Evolutionary conservation across 306 rosid species (phyloP).

Genomic region (Prunus mira): DNA sequence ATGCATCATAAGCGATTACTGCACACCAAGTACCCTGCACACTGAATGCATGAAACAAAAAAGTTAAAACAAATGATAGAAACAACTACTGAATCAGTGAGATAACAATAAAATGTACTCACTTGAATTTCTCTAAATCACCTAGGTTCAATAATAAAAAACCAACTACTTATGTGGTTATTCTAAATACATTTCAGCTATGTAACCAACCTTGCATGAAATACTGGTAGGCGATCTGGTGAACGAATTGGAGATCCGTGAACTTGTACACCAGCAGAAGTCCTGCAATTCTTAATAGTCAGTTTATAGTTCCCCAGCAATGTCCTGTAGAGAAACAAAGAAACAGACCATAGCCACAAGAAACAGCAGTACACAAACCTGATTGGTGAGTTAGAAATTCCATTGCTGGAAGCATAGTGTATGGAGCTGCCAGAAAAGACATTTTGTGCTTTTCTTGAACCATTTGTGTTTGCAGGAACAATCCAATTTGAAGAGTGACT

Average conservation of each 20-base stretch:
- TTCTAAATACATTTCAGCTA: neutral
- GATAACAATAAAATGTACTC: neutral
- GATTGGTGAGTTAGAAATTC: neutral
- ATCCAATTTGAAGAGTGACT: neutral
- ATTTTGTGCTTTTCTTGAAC: slow-evolving; percentile 6
- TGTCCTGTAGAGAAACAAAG: neutral
- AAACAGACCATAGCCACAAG: neutral
- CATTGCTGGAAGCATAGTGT: neutral
- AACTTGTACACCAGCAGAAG: slow-evolving; percentile 9
- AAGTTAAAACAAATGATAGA: neutral
- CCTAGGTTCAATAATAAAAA: neutral
- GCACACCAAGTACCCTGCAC: slow-evolving; percentile 32
- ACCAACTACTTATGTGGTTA: neutral
- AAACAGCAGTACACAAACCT: slow-evolving; percentile 7
- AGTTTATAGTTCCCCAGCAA: neutral
- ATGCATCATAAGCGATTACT: slow-evolving; percentile 31
- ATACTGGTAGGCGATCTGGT: slow-evolving; percentile 16
- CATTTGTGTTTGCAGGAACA: neutral
- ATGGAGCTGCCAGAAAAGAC: neutral
- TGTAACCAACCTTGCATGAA: slow-evolving; percentile 27
- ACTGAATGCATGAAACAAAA: slow-evolving; percentile 16
- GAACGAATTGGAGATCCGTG: slow-evolving; percentile 1
- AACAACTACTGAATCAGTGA: neutral
- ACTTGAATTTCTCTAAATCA: neutral
- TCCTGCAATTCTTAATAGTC: slow-evolving; percentile 18